Evolutionary conservation across 1,139 yeast species (phyloP).

Genomic region (Hyphopichia buzzinii): DNA sequence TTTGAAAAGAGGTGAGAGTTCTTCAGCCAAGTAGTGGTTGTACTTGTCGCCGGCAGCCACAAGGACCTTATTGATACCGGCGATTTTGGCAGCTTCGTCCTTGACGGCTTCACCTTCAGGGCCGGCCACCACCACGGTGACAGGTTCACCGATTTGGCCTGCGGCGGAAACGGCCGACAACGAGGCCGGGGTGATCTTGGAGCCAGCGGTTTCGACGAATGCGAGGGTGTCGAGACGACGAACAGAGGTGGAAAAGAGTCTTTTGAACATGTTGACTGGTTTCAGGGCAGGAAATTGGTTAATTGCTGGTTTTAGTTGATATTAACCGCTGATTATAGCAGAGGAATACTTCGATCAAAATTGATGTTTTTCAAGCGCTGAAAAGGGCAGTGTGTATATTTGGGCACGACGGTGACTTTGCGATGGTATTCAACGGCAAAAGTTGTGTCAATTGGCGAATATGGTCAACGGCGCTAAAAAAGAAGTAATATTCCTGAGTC

Average conservation of each 20-base stretch:
- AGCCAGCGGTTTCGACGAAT: constrained; percentile 62
- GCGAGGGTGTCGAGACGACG: constrained; percentile 56
- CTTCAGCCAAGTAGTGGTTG: constrained; percentile 64
- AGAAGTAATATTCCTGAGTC: too few relatives aligned
- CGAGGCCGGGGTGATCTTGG: constrained; percentile 60
- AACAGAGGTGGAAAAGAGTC: constrained; percentile 30
- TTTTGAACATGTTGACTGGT: constrained; percentile 20
- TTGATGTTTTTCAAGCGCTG: too few relatives aligned
- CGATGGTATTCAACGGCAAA: too few relatives aligned
- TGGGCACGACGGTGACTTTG: too few relatives aligned
- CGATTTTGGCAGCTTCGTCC: constrained; percentile 34
- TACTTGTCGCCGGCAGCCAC: constrained; percentile 50
- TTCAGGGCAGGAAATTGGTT: too few relatives aligned
- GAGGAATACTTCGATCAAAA: too few relatives aligned
- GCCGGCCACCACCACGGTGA: constrained; percentile 62
- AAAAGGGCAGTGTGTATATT: too few relatives aligned
- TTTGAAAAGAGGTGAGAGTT: constrained; percentile 56
- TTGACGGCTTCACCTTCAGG: constrained; percentile 45
- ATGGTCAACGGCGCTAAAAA: too few relatives aligned
- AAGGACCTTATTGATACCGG: constrained; percentile 46
- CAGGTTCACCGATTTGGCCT: constrained; percentile 58
- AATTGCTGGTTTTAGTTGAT: too few relatives aligned
- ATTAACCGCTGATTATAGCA: too few relatives aligned
- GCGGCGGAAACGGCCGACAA: constrained; percentile 69
- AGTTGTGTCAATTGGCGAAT: too few relatives aligned